Base-by-base conservation (phyloP, 1,139 yeast species). In the Geotrichum candidum region DNA sequence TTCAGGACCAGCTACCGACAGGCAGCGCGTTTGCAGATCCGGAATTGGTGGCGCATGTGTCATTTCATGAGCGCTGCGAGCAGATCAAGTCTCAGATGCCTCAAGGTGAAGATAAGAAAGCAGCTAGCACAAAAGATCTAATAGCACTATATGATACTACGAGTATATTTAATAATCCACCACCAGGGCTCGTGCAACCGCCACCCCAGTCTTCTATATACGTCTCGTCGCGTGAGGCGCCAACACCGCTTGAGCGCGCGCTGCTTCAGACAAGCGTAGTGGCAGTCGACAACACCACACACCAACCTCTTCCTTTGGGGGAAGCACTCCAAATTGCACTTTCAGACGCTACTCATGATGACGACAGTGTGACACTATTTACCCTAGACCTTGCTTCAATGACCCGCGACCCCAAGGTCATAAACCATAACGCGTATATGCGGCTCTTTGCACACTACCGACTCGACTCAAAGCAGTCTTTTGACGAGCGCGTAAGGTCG, bases 1-100 rank as follows among this genome's bases (percentile, higher is more conserved):
- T 72, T 48, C 68, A 71, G 61, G 77, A 74, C 41, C 60, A 65
- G 3, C 35, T 59, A 18, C 54, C 51, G 22, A 11, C 18, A 6
- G 41, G 10, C 11, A 9, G n/a, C 33, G 13, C 25, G 9, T 35
- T 27, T 15, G 22, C 6, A 15, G 27, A 29, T 33, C n/a, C 54
- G 25, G 18, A 13, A 31, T 35, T 56, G 25, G 63, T 60, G 13
- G 45, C 31, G n/a, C 63, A 60, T 29, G 48, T 46, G 1, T 38
- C 60, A 10, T 60, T 54, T 15, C 59, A 50, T 9, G 22, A 50
- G 10, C 29, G 54, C 22, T 54, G 45, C 45, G 45, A 38, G 45
- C 10, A 38, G 5, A 38, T 53, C 23, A 50, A 50, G 10, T 51
- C 52, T 2, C 25, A 10, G 23, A 22, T 15, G 51, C 25, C 27